These are phyloP conservation scores for Phytophthora capsici DNA, from an alignment of 352 stramenopile species.

Conservation along the genomic window DNA sequence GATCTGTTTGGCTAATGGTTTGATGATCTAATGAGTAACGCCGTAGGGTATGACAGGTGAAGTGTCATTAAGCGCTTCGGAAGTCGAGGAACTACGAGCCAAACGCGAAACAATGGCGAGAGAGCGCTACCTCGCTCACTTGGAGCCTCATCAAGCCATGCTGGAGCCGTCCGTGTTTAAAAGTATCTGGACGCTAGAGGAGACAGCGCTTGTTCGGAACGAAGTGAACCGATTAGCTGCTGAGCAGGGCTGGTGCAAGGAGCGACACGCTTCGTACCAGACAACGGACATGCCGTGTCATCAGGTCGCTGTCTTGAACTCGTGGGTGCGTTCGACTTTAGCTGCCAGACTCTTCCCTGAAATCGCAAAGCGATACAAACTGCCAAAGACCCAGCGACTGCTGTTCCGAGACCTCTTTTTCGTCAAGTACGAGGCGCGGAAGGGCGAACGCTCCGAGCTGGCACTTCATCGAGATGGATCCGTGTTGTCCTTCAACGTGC, in stretches of 20 bases:
- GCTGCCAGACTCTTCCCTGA: slow-evolving; percentile 60
- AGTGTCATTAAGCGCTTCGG: slow-evolving; percentile 21
- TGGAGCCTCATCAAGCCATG: slow-evolving; percentile 55
- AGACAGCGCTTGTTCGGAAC: slow-evolving; percentile 52
- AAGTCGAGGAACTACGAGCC: slow-evolving; percentile 30
- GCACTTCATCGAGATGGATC: slow-evolving; percentile 93
- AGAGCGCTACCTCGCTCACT: slow-evolving; percentile 54
- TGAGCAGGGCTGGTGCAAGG: slow-evolving; percentile 71
- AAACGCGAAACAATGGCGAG: slow-evolving; percentile 54
- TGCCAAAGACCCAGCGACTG: slow-evolving; percentile 51
- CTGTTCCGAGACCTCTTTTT: slow-evolving; percentile 89
- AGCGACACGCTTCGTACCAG: slow-evolving; percentile 81
- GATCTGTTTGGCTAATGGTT: neutral
- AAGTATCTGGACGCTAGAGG: slow-evolving; percentile 54
- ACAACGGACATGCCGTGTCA: slow-evolving; percentile 87
- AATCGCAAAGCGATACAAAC: slow-evolving; percentile 52
- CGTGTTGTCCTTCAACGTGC: slow-evolving; percentile 94
- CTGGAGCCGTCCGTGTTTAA: slow-evolving; percentile 49
- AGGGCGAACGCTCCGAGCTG: slow-evolving; percentile 72
- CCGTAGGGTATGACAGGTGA: slow-evolving; percentile 25
- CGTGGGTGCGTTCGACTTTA: slow-evolving; percentile 69
- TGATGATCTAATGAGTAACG: slow-evolving; percentile 3
- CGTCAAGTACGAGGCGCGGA: slow-evolving; percentile 84
- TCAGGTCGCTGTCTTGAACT: slow-evolving; percentile 65
- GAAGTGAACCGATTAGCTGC: slow-evolving; percentile 48